A percentile compares a stretch with the other conserved stretches of the same genome.
Evolutionary conservation across 2,329 filamentous ascomycete species (phyloP).

Genomic region (Arthrobotrys musiformis): DNA sequence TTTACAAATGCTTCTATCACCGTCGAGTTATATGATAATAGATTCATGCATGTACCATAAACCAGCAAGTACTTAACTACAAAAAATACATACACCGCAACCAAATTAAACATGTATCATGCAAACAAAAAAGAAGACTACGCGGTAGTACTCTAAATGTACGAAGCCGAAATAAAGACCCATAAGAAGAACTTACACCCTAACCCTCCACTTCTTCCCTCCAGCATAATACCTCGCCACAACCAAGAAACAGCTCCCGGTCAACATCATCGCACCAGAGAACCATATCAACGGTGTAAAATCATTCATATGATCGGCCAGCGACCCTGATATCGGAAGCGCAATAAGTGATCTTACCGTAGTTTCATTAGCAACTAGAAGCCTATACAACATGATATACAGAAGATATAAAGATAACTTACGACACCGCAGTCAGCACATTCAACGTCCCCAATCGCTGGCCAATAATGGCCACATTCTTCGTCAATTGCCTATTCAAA

Average conservation of each 20-base stretch:
- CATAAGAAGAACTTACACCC: constrained; percentile 6
- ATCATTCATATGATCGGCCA: constrained; percentile 30
- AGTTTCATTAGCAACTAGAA: too few relatives aligned
- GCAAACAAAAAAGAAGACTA: too few relatives aligned
- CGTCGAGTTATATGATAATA: too few relatives aligned
- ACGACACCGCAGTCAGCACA: constrained; percentile 48
- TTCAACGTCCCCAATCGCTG: constrained; percentile 52
- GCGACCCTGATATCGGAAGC: constrained; percentile 40
- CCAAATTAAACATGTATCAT: too few relatives aligned
- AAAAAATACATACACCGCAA: too few relatives aligned
- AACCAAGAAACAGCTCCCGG: constrained; percentile 43
- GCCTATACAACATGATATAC: not conserved
- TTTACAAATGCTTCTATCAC: too few relatives aligned
- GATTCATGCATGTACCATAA: too few relatives aligned
- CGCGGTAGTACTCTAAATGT: not conserved
- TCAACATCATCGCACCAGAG: constrained; percentile 45
- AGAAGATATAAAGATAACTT: not conserved
- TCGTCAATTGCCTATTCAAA: constrained; percentile 38
- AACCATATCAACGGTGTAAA: constrained; percentile 51
- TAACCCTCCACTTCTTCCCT: constrained; percentile 37
- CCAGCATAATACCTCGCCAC: constrained; percentile 46
- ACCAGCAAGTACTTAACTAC: too few relatives aligned
- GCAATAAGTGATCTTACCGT: constrained; percentile 45
- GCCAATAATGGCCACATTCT: constrained; percentile 49
- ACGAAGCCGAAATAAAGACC: not conserved